phyloP scores from a whole-genome alignment of 148 eudicot genomes.

The Suaeda aralocaspica region DNA sequence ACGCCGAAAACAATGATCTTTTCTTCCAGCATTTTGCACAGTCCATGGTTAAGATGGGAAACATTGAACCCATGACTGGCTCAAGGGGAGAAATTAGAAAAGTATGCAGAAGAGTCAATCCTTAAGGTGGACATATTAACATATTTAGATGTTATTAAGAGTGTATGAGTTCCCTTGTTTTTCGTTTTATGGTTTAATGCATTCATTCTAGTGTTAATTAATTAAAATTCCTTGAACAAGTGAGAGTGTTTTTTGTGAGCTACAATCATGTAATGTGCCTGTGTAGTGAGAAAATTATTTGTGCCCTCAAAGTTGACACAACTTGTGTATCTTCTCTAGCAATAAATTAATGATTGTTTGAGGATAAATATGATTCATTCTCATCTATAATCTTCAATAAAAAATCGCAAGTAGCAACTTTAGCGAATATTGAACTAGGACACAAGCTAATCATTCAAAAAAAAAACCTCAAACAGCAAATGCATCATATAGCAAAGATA shows the following conservation, averaged over 20 bases:
- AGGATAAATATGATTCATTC: background rate
- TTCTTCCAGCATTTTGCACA: slow-evolving; percentile 77
- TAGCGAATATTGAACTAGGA: too few relatives aligned
- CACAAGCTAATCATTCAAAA: too few relatives aligned
- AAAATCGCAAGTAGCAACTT: too few relatives aligned
- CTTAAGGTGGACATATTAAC: slow-evolving; percentile 10
- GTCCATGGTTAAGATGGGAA: slow-evolving; percentile 84
- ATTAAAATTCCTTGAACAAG: too few relatives aligned
- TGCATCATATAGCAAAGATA: too few relatives aligned
- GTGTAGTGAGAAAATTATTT: background rate
- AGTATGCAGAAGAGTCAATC: slow-evolving; percentile 63
- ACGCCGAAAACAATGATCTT: slow-evolving; percentile 47
- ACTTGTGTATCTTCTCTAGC: slow-evolving; percentile 13
- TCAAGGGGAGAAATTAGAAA: slow-evolving; percentile 65
- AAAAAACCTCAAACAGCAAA: too few relatives aligned
- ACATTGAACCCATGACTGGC: slow-evolving; percentile 67
- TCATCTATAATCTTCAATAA: background rate
- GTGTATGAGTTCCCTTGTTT: slow-evolving; percentile 1
- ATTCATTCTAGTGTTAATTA: slow-evolving; percentile 8
- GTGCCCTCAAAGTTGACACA: slow-evolving; percentile 9
- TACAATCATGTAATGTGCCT: background rate
- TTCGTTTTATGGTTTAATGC: background rate
- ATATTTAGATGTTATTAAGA: background rate
- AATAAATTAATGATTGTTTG: slow-evolving; percentile 12
- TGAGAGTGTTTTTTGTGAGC: slow-evolving; percentile 1